phyloP scores from a whole-genome alignment of 129 eudicot genomes.

The Pseudognaphalium luteoalbum region DNA sequence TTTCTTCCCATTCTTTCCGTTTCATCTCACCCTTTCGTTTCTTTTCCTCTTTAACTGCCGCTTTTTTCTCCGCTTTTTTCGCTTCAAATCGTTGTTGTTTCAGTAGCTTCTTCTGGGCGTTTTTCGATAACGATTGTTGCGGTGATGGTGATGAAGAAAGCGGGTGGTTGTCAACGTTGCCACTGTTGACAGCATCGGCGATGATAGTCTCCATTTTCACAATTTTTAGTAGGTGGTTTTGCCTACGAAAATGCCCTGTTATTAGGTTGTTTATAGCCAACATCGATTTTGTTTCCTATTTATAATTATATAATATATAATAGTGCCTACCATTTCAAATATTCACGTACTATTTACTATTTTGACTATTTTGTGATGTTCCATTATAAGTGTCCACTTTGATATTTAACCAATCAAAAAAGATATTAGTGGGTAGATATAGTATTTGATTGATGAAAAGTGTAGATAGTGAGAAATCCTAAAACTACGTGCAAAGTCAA shows the following conservation, averaged over 20 bases:
- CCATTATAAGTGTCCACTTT: no score
- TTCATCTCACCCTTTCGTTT: constrained; percentile 63
- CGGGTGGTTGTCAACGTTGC: constrained; percentile 5
- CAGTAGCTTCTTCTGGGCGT: constrained; percentile 74
- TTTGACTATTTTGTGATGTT: no score
- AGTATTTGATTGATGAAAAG: no score
- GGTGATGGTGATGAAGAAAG: constrained; percentile 13
- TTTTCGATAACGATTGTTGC: constrained; percentile 59
- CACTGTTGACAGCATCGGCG: constrained; percentile 1
- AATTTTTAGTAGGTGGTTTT: constrained; percentile 6
- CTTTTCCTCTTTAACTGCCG: constrained; percentile 59
- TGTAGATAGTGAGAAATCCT: no score
- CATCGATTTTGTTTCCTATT: not conserved
- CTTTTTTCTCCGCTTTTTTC: constrained; percentile 89
- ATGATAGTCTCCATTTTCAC: constrained; percentile 27
- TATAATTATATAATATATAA: no score
- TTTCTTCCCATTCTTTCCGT: constrained; percentile 80
- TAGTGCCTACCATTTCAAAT: no score
- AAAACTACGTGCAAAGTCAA: no score
- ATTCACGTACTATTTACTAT: no score
- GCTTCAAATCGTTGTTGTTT: constrained; percentile 79
- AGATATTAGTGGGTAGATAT: no score
- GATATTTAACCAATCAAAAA: no score
- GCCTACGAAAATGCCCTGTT: constrained; percentile 14
- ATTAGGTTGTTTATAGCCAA: constrained; percentile 25